Evolutionary conservation across 768 basidiomycete species (phyloP).

Genomic region (Collybia sp.): DNA sequence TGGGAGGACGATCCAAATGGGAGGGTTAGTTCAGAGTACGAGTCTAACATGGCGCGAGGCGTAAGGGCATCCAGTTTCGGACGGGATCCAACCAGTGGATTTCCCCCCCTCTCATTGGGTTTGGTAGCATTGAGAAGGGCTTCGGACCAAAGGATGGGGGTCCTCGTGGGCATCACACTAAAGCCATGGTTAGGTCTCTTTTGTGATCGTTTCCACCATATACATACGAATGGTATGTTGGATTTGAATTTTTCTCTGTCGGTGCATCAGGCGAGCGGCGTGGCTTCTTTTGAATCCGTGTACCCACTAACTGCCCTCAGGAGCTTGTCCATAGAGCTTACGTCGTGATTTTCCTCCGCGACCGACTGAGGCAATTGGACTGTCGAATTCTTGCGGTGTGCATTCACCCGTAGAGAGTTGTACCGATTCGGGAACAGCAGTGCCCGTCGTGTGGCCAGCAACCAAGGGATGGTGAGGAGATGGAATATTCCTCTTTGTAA

Average conservation of each 20-base stretch:
- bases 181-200: not conserved
- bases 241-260: constrained; percentile 47
- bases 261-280: not conserved
- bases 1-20: constrained; percentile 58
- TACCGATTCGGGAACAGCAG: constrained; percentile 7
- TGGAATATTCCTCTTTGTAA: not conserved
- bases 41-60: constrained; percentile 64
- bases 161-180: constrained; percentile 56
- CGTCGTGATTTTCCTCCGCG: constrained; percentile 52
- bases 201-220: not conserved
- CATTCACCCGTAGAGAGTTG: not conserved
- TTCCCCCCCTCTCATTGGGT: constrained; percentile 4
- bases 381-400: constrained; percentile 3
- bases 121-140: constrained; percentile 38
- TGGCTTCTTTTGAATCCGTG: not conserved
- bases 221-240: constrained; percentile 46
- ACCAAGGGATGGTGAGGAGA: constrained; percentile 4
- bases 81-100: constrained; percentile 7
- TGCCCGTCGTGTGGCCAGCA: not conserved
- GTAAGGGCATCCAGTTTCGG: constrained; percentile 19
- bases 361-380: constrained; percentile 18
- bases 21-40: constrained; percentile 61
- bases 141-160: constrained; percentile 54
- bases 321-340: constrained; percentile 52
- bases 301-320: constrained; percentile 54